Percentiles rank a stretch among this genome's conserved stretches.
These are phyloP conservation scores for Parathielavia appendiculata DNA, from an alignment of 495 filamentous ascomycete genomes.

Conservation along the genomic window DNA sequence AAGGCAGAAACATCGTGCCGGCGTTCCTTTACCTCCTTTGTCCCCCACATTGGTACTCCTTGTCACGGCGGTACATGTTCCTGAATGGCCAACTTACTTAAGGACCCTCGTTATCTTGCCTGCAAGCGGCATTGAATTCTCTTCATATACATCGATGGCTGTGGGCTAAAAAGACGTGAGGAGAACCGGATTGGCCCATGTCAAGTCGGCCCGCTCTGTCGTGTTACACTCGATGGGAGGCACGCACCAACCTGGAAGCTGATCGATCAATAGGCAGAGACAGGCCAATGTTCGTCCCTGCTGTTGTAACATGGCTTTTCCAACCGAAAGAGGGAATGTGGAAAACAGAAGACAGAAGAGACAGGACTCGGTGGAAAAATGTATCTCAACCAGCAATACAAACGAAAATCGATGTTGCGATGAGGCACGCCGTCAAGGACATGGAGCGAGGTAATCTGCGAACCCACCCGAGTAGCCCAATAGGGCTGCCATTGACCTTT, in stretches of 20 bases:
- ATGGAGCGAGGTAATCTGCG: too few relatives aligned
- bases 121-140: conserved; percentile 17
- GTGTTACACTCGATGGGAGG: conserved; percentile 14
- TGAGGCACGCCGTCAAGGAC: too few relatives aligned
- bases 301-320: neutral
- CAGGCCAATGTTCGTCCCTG: conserved; percentile 7
- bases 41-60: conserved; percentile 1
- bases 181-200: conserved; percentile 13
- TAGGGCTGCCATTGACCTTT: too few relatives aligned
- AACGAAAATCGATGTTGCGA: too few relatives aligned
- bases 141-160: neutral
- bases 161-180: neutral
- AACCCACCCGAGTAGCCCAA: too few relatives aligned
- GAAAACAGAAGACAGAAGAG: too few relatives aligned
- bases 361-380: too few relatives aligned
- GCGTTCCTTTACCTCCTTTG: conserved; percentile 11
- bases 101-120: neutral
- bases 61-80: neutral
- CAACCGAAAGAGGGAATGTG: neutral
- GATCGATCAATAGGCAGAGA: neutral
- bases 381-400: too few relatives aligned
- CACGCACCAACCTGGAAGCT: neutral
- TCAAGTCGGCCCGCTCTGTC: conserved; percentile 4
- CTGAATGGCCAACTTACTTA: conserved; percentile 11
- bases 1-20: conserved; percentile 2